Evolutionary conservation across 2,329 filamentous ascomycete genomes (phyloP).

Genomic region (Chaetomium olivaceum): DNA sequence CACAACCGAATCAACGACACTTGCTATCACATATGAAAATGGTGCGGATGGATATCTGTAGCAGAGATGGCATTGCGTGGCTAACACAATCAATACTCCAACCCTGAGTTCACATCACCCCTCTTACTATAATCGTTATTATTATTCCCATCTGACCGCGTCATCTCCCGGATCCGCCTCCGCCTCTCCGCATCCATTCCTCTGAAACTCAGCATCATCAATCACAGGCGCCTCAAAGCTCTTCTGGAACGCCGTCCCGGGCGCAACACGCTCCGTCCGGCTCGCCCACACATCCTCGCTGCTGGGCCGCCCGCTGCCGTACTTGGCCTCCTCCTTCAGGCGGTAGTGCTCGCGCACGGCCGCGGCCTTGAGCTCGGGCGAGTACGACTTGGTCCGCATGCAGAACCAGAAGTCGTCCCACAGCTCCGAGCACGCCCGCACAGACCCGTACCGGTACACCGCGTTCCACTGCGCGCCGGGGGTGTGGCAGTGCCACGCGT

Average conservation of each 20-base stretch:
- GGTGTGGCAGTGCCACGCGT: conserved; percentile 90
- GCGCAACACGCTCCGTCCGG: conserved; percentile 61
- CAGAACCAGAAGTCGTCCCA: conserved; percentile 98
- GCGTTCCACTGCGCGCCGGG: conserved; percentile 89
- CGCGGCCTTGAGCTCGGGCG: conserved; percentile 59
- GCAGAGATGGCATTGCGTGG: conserved; percentile 8
- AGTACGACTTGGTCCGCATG: conserved; percentile 75
- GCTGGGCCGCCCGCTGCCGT: conserved; percentile 63
- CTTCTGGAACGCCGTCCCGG: conserved; percentile 48
- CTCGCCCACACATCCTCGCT: conserved; percentile 91
- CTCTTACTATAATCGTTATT: conserved; percentile 20
- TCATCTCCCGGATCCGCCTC: conserved; percentile 39
- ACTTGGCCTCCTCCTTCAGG: conserved; percentile 64
- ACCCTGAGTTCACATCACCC: conserved; percentile 10
- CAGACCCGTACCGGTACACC: conserved; percentile 80
- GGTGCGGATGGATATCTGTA: not conserved
- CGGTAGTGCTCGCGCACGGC: conserved; percentile 68
- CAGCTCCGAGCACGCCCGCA: conserved; percentile 76
- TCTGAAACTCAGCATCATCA: conserved; percentile 47
- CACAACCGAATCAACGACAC: too few species aligned
- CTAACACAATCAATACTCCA: not conserved
- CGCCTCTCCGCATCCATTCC: conserved; percentile 41
- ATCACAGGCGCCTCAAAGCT: conserved; percentile 41
- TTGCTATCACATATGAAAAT: too few species aligned
- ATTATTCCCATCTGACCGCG: conserved; percentile 31